Evolutionary conservation across 2,329 filamentous ascomycete genomes (phyloP), one percentile per base, ranked within the genome.

Genomic region (Fusarium chlamydosporum): DNA sequence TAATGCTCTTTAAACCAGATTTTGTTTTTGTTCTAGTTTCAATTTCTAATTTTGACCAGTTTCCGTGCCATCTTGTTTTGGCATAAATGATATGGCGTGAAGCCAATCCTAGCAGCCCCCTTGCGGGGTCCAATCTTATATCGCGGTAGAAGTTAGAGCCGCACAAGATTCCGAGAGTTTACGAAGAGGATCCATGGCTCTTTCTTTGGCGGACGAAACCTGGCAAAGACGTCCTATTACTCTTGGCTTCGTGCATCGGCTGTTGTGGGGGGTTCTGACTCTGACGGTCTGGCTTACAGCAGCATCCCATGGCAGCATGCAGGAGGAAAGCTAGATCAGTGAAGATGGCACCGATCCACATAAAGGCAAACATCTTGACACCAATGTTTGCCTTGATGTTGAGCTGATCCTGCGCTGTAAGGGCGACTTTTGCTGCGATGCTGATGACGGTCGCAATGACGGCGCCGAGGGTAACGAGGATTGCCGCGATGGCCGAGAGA

Each of bases 401-500:
- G 53, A 97, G 82, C 60, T 92, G 88, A 4, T 86, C 85, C 74
- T 92, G 89, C 6, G 85, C 85, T 23, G 88, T 89, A 72, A 96
- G 88, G 56, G 92, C 92, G 62, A 92, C 89, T 69, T 89, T 87
- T 82, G 96, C 94, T 64, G 94, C 92, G 64, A 92, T 80, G 76
- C 92, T 94, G 84, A 97, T 93, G 74, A 91, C 91, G 0, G 93
- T 97, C 11, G 91, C 93, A 57, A 97, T 88, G 61, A 91, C 83
- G 18, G 91, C 86, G 9, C 89, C 94, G 27, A 90, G 89, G 13
- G 89, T 86, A 40, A 91, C 88, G 71, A 92, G 82, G 34, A 96
- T 79, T 15, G 88, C 88, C 33, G 90, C 83, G 58, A 94, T 74
- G 75, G 91, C 89, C 38, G 89, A 88, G 68, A 95, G 78, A 65